A percentile compares a stretch with the other conserved stretches of the same genome.
These are phyloP conservation scores for Stropharia rugosoannulata DNA, from an alignment of 768 basidiomycete genomes.

Conservation along the genomic window DNA sequence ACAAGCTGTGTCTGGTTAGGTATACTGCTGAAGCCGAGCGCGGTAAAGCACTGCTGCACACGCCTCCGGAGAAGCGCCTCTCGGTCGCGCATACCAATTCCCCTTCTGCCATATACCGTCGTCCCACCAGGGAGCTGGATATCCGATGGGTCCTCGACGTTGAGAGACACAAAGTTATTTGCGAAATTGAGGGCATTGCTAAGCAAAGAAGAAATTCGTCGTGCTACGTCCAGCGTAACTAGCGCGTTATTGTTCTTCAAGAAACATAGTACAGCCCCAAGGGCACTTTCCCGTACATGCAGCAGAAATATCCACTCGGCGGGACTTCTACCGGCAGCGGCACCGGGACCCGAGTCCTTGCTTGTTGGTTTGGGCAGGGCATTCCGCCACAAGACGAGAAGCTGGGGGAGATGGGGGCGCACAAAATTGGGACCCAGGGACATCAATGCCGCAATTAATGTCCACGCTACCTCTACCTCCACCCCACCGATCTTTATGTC, in stretches of 20 bases:
- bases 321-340: constrained; percentile 53
- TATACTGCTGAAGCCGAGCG: constrained; percentile 75
- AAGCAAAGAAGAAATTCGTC: constrained; percentile 83
- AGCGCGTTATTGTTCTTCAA: constrained; percentile 77
- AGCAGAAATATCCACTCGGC: constrained; percentile 91
- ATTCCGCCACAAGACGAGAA: constrained; percentile 96
- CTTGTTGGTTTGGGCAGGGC: constrained; percentile 92
- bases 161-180: constrained; percentile 75
- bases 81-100: constrained; percentile 66
- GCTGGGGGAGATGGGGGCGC: constrained; percentile 87
- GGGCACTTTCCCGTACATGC: constrained; percentile 85
- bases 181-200: constrained; percentile 90
- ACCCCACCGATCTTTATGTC: constrained; percentile 78
- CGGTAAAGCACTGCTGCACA: constrained; percentile 86
- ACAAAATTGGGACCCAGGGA: constrained; percentile 92
- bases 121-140: constrained; percentile 29
- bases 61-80: constrained; percentile 84
- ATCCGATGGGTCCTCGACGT: constrained; percentile 63
- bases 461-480: constrained; percentile 96
- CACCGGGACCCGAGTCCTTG: constrained; percentile 66
- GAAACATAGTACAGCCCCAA: constrained; percentile 88
- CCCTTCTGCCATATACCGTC: constrained; percentile 17
- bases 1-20: constrained; percentile 81
- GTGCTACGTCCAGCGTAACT: constrained; percentile 87
- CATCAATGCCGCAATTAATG: constrained; percentile 86